Evolutionary conservation across 768 basidiomycete genomes (phyloP).

Genomic region (Flagelloscypha sp.): DNA sequence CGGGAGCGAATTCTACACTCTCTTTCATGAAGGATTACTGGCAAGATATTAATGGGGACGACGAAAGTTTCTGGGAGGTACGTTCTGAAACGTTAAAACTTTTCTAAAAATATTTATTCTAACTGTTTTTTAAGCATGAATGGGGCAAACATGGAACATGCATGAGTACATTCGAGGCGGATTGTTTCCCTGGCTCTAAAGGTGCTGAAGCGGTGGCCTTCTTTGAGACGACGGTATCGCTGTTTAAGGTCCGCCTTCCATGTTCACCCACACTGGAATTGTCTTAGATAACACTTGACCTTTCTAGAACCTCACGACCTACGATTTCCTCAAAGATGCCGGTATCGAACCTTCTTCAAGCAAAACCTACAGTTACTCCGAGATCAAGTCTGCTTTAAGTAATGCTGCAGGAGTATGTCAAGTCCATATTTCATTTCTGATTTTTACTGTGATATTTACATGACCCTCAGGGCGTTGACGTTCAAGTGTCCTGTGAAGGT

Average conservation of each 20-base stretch:
- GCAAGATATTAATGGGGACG: slow-evolving; percentile 34
- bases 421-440: too few species aligned
- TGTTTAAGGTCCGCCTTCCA: slow-evolving; percentile 29
- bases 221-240: slow-evolving; percentile 25
- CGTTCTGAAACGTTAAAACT: slow-evolving; percentile 16
- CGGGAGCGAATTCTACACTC: slow-evolving; percentile 33
- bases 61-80: slow-evolving; percentile 43
- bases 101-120: neutral
- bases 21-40: slow-evolving; percentile 38
- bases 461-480: too few species aligned
- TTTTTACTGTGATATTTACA: too few species aligned
- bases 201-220: slow-evolving; percentile 38
- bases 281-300: too few species aligned
- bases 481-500: too few species aligned
- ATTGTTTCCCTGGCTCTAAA: neutral
- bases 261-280: too few species aligned
- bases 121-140: slow-evolving; percentile 35
- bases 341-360: slow-evolving; percentile 45
- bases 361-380: slow-evolving; percentile 38
- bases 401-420: too few species aligned
- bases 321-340: slow-evolving; percentile 40
- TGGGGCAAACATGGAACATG: slow-evolving; percentile 39
- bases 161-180: slow-evolving; percentile 1
- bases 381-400: too few species aligned
- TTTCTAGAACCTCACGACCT: slow-evolving; percentile 50